Base-by-base conservation (phyloP, 1,284 basidiomycete genomes). In the Albatrellus sp. region DNA sequence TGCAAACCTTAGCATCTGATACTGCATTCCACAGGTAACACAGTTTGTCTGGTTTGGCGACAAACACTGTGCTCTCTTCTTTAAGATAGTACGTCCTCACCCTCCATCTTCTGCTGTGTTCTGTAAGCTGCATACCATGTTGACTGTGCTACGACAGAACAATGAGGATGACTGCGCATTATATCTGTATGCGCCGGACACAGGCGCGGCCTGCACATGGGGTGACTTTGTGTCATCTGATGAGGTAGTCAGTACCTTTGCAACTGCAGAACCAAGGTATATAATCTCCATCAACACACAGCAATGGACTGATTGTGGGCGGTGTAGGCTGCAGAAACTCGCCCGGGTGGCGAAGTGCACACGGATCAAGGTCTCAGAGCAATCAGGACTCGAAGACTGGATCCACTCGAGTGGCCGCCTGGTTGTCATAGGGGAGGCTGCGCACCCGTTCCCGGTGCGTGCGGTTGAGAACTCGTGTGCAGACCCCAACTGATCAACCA, bases 341-440 rank as follows among this genome's bases (percentile, higher is more conserved):
- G 58, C 60, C 17, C 53, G 59, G 13, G 52, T 69, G 35, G 62
- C 68, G 29, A 46, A 50, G 11, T 50, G 62, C 35, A 46, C 55
- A 20, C 65, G 66, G 40, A 53, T 64, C 33, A 63, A 63, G 1
- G 59, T 72, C 5, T 58, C 57, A 37, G 60, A 63, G 32, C 55
- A 60, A 14, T 45, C 56, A 2, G 60, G 63, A 5, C 55, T 75
- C 9, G 70, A 76, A 35, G 66, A 74, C 17, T 81, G 79, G 79
- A 69, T 73, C 0, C 70, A 77, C 49, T 53, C 62, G 0, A 61
- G 60, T 19, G 63, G 64, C 3, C 62, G 58, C 48, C 57, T 69
- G 42, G 62, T 73, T 3, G 47, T 75, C 12, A 59, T 77, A 13
- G 76, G 76, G 31, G 65, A 57, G 13, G 56, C 57, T 2, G 59